Evolutionary conservation across 129 eudicot genomes (phyloP), one percentile per base, ranked within the genome.

Genomic region (Erigeron canadensis): DNA sequence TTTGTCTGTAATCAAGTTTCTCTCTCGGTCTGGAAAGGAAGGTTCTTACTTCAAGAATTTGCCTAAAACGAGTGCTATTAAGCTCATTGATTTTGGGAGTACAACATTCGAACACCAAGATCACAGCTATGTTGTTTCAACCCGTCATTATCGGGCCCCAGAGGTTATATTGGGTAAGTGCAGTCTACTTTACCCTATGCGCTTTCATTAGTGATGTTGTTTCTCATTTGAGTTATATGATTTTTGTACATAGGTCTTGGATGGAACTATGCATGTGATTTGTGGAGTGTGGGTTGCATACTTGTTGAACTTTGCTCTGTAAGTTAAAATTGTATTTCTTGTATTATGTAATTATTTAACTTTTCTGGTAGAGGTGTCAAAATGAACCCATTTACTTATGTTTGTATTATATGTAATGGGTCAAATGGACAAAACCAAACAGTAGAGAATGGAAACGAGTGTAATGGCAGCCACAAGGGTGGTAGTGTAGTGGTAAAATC

Each of bases 61-160:
- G 58, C 97, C 97, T 7, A 91, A 86, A 79, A 81, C 97, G 63
- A 87, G 89, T 54, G 87, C 97, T 61, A 87, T 91, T 66, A 91
- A 91, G 83, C 95, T 91, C 38, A 91, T 91, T 67, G 97, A 91
- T 80, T 91, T 91, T 15, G 97, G 97, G 77, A 91, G 97, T 59
- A 91, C 97, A 64, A 88, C 97, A 63, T 91, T 75, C 78, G 89
- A 91, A 69, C 86, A 91, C 81, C 91, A 87, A 65, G 95, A 91
- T 74, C 97, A 91, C 75, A 91, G 81, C 79, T 91, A 91, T 73
- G 84, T 87, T 61, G 97, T 91, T 56, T 91, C 97, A 57, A 91
- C 97, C 23, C 89, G 97, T 21, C 97, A 91, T 82, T 91, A 91
- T 65, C 95, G 97, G 78, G 97, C 97, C 54, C 95, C 97, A 8